A percentile compares a stretch with the other conserved stretches of the same genome.
phyloP scores from a whole-genome alignment of 2,329 filamentous ascomycete species.

The Didymella keratinophila region DNA sequence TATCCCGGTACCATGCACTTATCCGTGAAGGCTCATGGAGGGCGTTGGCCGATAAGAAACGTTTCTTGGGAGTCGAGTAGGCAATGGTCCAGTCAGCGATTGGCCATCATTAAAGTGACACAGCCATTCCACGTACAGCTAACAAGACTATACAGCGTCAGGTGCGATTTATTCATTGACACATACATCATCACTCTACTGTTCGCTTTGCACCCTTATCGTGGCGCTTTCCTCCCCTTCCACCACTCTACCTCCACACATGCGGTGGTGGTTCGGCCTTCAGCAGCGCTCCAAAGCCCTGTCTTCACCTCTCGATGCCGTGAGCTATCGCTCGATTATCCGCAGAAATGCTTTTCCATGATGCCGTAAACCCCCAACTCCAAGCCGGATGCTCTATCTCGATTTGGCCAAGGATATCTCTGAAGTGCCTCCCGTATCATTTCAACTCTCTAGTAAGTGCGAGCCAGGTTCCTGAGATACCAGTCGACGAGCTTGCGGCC shows the following conservation, averaged over 20 bases:
- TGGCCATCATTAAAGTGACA: slow-evolving; percentile 30
- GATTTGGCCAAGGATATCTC: slow-evolving; percentile 23
- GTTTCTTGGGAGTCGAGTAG: slow-evolving; percentile 6
- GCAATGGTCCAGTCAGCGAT: slow-evolving; percentile 8
- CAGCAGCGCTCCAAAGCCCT: slow-evolving; percentile 19
- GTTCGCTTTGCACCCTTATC: slow-evolving; percentile 19
- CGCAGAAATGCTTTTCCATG: slow-evolving; percentile 44
- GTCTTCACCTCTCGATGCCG: slow-evolving; percentile 22
- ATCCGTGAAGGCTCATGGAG: slow-evolving; percentile 11
- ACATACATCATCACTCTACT: slow-evolving; percentile 27
- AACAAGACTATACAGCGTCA: slow-evolving; percentile 5
- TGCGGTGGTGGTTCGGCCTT: slow-evolving; percentile 20
- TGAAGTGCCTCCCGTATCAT: slow-evolving; percentile 14
- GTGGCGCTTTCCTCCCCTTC: slow-evolving; percentile 23
- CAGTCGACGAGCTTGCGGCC: slow-evolving; percentile 97
- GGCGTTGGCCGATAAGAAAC: slow-evolving; percentile 26
- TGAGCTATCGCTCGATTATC: slow-evolving; percentile 21
- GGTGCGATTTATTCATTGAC: slow-evolving; percentile 20
- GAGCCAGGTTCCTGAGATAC: slow-evolving; percentile 96
- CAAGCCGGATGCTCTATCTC: slow-evolving; percentile 47
- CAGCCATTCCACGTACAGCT: slow-evolving; percentile 28
- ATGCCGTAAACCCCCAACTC: slow-evolving; percentile 44
- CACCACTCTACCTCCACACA: slow-evolving; percentile 23
- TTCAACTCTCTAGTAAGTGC: slow-evolving; percentile 75
- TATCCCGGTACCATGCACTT: slow-evolving; percentile 17